Base-by-base conservation (phyloP, 2,329 filamentous ascomycete species). In the Fusarium chuoi region DNA sequence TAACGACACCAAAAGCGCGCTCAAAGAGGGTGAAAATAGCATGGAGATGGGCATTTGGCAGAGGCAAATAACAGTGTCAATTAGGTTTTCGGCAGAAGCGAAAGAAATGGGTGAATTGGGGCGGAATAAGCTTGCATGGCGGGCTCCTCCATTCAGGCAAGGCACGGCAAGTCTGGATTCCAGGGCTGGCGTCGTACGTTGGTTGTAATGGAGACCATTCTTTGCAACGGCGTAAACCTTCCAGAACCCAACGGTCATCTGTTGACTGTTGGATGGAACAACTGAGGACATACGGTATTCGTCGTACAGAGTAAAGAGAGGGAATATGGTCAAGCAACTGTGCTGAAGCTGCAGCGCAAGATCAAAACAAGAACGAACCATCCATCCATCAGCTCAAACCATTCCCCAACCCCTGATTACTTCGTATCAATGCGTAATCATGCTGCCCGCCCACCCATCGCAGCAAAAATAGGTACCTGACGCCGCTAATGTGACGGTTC, bases 381-480 rank as follows among this genome's bases (percentile, higher is more conserved):
- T 33, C 28, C 28, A 28, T 28, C 33, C 33, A 33, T n/a, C 49
- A 49, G 24, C 45, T 59, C 26, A 44, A 64, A 38, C 36, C 45
- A 45, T 30, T n/a, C 30, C 36, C 48, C 35, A 35, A 26, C 66
- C 71, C 70, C 71, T 74, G 66, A 72, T 55, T 17, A 26, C 57
- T 41, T 67, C 65, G 65, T 67, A 67, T 69, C 56, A 71, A 72
- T 69, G 69, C 65, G 70, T 56, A 66, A 67, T 70, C 62, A 62
- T 41, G 36, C 30, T 30, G 48, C 36, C 58, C 63, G 13, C 45
- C 45, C 45, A 46, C 51, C 33, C 62, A 55, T 56, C 62, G 55
- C 52, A 48, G 45, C 15, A 67, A 62, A 74, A 68, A 74, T 74
- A 72, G 68, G 49, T 59, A 65, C 65, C 55, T 28, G 18, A 44